Percentiles rank a stretch among this genome's conserved stretches.
These are phyloP conservation scores for Elsinoe necatrix DNA, from an alignment of 2,329 filamentous ascomycete genomes.

Conservation along the genomic window DNA sequence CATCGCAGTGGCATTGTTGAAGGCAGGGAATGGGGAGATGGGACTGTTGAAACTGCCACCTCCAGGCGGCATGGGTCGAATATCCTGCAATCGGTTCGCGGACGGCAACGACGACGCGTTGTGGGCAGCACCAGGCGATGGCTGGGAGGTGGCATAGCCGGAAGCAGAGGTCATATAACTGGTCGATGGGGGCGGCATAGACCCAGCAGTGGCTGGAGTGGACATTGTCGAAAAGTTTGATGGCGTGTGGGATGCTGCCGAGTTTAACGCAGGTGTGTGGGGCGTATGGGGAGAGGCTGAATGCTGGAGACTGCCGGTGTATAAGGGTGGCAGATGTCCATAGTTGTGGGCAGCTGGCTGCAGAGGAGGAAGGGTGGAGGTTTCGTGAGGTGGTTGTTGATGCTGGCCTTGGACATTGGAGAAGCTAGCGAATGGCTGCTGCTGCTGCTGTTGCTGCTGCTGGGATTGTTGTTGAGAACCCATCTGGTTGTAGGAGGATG, in stretches of 20 bases:
- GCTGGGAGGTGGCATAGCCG: constrained; percentile 22
- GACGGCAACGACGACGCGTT: constrained; percentile 18
- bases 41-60: constrained; percentile 28
- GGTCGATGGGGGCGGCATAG: constrained; percentile 29
- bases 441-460: constrained; percentile 20
- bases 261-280: constrained; percentile 25
- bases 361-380: constrained; percentile 29
- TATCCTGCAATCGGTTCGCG: constrained; percentile 30
- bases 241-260: constrained; percentile 24
- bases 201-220: constrained; percentile 23
- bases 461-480: constrained; percentile 20
- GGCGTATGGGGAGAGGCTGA: constrained; percentile 30
- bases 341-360: constrained; percentile 26
- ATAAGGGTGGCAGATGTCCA: constrained; percentile 28
- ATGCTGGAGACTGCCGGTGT: constrained; percentile 24
- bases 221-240: constrained; percentile 27
- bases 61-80: constrained; percentile 35
- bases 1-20: constrained; percentile 23
- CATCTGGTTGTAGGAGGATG: constrained; percentile 3
- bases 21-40: constrained; percentile 31
- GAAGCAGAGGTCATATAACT: constrained; percentile 23
- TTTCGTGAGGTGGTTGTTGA: constrained; percentile 20
- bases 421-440: constrained; percentile 16
- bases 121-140: constrained; percentile 25
- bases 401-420: constrained; percentile 14